Evolutionary conservation across 371 early-diverging fungal species (phyloP).

Genomic region (Syncephalis fuscata): DNA sequence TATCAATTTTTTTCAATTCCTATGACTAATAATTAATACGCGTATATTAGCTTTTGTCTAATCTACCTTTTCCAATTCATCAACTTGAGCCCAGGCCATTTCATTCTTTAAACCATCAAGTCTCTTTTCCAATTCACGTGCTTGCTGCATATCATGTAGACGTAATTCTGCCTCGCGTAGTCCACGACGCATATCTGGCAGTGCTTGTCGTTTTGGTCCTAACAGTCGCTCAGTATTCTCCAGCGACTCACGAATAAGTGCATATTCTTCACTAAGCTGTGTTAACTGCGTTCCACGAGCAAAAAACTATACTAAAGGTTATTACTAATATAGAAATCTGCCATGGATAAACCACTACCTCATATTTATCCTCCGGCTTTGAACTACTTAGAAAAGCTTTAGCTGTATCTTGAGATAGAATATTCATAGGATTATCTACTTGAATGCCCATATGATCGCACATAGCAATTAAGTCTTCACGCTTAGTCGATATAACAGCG

Average conservation of each 20-base stretch:
- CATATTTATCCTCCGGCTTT: conserved; percentile 69
- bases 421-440: conserved; percentile 82
- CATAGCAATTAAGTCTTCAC: conserved; percentile 66
- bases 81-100: conserved; percentile 62
- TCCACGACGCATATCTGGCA: conserved; percentile 41
- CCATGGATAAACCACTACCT: conserved; percentile 13
- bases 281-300: conserved; percentile 71
- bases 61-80: conserved; percentile 27
- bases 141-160: conserved; percentile 42
- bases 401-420: conserved; percentile 87
- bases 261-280: conserved; percentile 58
- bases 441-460: conserved; percentile 79
- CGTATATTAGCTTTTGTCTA: not conserved
- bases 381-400: conserved; percentile 73
- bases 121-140: conserved; percentile 34
- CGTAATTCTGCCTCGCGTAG: conserved; percentile 37
- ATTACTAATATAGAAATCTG: not conserved
- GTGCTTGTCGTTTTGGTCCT: conserved; percentile 28
- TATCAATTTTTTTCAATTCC: conserved; percentile 12
- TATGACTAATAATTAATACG: not conserved
- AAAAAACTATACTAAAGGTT: conserved; percentile 32
- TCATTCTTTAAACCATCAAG: conserved; percentile 43
- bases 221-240: conserved; percentile 34
- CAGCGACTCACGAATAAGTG: conserved; percentile 42
- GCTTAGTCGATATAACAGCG: conserved; percentile 35